These are phyloP conservation scores for Puccinellia tenuiflora DNA, from an alignment of 176 grass and related monocot genomes.

Conservation along the genomic window DNA sequence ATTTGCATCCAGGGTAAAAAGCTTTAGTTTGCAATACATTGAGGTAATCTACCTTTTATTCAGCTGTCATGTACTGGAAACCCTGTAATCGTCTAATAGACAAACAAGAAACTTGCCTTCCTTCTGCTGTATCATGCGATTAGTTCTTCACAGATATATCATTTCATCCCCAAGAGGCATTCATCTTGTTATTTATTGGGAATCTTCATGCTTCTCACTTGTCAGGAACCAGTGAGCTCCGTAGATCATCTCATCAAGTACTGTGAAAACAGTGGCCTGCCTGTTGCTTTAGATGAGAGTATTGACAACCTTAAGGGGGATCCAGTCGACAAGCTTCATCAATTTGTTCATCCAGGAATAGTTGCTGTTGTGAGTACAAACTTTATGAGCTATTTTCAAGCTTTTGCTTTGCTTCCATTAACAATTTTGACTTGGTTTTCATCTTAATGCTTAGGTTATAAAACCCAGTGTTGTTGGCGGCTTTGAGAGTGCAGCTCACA, in stretches of 20 bases:
- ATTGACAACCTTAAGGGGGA: conserved; percentile 76
- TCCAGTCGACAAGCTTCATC: conserved; percentile 55
- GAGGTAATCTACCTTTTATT: conserved; percentile 61
- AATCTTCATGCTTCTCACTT: conserved; percentile 23
- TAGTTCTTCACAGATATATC: background rate
- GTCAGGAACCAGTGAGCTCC: conserved; percentile 81
- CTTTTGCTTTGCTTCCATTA: conserved; percentile 26
- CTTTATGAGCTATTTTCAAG: conserved; percentile 22
- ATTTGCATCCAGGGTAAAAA: conserved; percentile 69
- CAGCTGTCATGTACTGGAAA: background rate
- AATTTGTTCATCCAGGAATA: conserved; percentile 86
- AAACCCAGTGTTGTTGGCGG: conserved; percentile 91
- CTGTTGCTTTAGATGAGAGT: conserved; percentile 89
- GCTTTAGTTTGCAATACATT: conserved; percentile 64
- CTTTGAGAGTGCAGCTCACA: conserved; percentile 72
- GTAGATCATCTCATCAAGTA: conserved; percentile 76
- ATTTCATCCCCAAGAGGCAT: background rate
- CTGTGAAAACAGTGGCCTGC: conserved; percentile 75
- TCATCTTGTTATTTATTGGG: conserved; percentile 29
- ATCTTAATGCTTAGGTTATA: conserved; percentile 62
- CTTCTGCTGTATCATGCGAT: conserved; percentile 14
- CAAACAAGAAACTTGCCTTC: background rate
- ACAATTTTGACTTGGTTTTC: conserved; percentile 25
- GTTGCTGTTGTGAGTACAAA: conserved; percentile 77
- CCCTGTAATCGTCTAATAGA: conserved; percentile 11